Conservation (phyloP, 192 early-diverging fungal genomes). For the Coemansia sp. region DNA sequence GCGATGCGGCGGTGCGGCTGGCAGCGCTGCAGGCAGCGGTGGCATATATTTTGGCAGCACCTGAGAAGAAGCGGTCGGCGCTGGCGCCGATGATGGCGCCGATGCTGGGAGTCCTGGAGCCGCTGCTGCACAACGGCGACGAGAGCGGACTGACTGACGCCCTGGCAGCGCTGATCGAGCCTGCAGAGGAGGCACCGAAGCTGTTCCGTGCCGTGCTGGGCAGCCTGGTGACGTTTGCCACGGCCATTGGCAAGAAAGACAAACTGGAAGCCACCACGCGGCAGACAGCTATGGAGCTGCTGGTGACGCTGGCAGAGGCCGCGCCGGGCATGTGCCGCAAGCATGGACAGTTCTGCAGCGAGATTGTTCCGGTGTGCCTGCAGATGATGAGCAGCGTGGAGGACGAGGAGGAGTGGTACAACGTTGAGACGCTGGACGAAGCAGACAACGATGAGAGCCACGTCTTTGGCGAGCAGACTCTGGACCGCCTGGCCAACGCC, state of each 20-base stretch:
- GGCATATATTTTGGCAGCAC: conserved; percentile 71
- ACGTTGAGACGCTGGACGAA: conserved; percentile 81
- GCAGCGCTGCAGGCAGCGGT: conserved; percentile 74
- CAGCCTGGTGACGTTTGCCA: conserved; percentile 71
- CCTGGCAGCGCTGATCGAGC: conserved; percentile 76
- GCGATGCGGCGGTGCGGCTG: conserved; percentile 65
- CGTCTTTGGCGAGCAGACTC: conserved; percentile 89
- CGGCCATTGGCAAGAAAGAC: conserved; percentile 74
- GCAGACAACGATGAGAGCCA: conserved; percentile 87
- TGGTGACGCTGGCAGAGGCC: conserved; percentile 87
- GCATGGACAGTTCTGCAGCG: conserved; percentile 71
- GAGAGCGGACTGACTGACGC: conserved; percentile 71
- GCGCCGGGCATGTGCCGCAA: conserved; percentile 91
- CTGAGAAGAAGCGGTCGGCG: conserved; percentile 50
- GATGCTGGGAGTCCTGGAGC: conserved; percentile 78
- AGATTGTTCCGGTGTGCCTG: conserved; percentile 83
- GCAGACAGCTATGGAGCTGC: conserved; percentile 87
- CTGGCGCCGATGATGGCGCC: conserved; percentile 65
- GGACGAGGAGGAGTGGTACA: conserved; percentile 91
- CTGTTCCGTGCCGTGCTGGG: conserved; percentile 78
- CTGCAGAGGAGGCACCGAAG: conserved; percentile 80
- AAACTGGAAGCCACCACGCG: conserved; percentile 79
- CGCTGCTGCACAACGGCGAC: conserved; percentile 66
- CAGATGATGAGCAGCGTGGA: conserved; percentile 91
- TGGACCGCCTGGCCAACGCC: conserved; percentile 88